Base-by-base conservation (phyloP, 768 basidiomycete genomes). In the Russula ochroleuca region DNA sequence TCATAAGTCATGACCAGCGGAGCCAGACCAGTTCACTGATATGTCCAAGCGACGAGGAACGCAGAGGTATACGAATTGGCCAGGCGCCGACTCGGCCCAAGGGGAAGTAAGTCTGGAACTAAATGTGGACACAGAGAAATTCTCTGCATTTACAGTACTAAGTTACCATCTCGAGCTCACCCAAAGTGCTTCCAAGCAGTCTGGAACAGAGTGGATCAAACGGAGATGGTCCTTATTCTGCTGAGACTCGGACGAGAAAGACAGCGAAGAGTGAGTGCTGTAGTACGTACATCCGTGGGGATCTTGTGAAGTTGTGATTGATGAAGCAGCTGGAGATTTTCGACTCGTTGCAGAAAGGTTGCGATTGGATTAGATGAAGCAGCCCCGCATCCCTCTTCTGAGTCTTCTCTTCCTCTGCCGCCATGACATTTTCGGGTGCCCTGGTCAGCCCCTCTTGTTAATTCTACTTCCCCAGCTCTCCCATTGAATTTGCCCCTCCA, bases 401-500 rank as follows among this genome's bases (percentile, higher is more conserved):
- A n/a, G n/a, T n/a, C n/a, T 35, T 19, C 14, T 45, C 33, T 45
- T 38, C 50, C 52, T 14, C 19, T 45, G 25, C 35, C 33, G 50
- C 28, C n/a, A 63, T 63, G 62, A 48, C 62, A 31, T 63, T 63
- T 51, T 63, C 62, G 21, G 62, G 67, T 62, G 64, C 67, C 33
- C 52, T 64, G 38, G 55, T 58, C 13, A 54, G 62, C 59, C 28
- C n/a, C n/a, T n/a, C 3, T 37, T 35, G 57, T 9, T 21, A 6
- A n/a, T 25, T 43, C 5, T 5, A 38, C 19, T 5, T 25, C 25
- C 9, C 33, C 37, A 33, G 21, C 17, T 41, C 23, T 21, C 41
- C 19, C 23, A 40, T 51, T 41, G 9, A 40, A n/a, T 33, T 35
- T 1, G 5, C 38, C 37, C 38, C 9, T 41, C 9, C 65, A 94